A percentile compares a stretch with the other conserved stretches of the same genome.
phyloP scores from a whole-genome alignment of 2,329 filamentous ascomycete species.

The Aureobasidium lini region DNA sequence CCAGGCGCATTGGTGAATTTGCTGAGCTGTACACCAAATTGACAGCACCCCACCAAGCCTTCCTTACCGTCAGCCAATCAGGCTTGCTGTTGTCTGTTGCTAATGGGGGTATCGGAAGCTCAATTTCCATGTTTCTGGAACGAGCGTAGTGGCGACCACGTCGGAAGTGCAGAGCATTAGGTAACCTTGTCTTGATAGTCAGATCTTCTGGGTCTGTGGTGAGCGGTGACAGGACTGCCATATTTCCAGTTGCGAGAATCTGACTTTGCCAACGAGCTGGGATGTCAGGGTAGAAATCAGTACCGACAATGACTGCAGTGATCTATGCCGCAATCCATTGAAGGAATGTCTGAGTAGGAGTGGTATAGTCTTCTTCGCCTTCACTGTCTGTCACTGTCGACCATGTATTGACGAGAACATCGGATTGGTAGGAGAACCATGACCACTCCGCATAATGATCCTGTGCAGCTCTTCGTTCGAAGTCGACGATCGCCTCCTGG shows the following conservation, averaged over 20 bases:
- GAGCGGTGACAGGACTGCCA: slow-evolving; percentile 24
- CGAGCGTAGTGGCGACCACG: slow-evolving; percentile 14
- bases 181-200: slow-evolving; percentile 33
- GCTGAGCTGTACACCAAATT: slow-evolving; percentile 31
- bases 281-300: slow-evolving; percentile 12
- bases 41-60: slow-evolving; percentile 46
- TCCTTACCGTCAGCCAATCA: slow-evolving; percentile 37
- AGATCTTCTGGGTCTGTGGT: slow-evolving; percentile 1
- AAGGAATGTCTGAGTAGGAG: slow-evolving; percentile 22
- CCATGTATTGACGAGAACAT: slow-evolving; percentile 43
- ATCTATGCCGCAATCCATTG: slow-evolving; percentile 28
- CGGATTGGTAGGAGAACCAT: slow-evolving; percentile 42
- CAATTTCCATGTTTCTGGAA: slow-evolving; percentile 25
- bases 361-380: slow-evolving; percentile 32
- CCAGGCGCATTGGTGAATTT: slow-evolving; percentile 16
- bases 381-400: slow-evolving; percentile 20
- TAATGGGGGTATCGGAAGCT: slow-evolving; percentile 34
- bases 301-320: slow-evolving; percentile 23
- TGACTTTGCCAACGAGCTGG: slow-evolving; percentile 14
- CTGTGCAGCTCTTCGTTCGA: slow-evolving; percentile 27
- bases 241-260: slow-evolving; percentile 23
- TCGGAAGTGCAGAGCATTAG: slow-evolving; percentile 42
- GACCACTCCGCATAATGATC: slow-evolving; percentile 42
- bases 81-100: slow-evolving; percentile 25
- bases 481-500: slow-evolving; percentile 28